Conservation (phyloP, 1,284 basidiomycete genomes). For the Sparassis latifolia region DNA sequence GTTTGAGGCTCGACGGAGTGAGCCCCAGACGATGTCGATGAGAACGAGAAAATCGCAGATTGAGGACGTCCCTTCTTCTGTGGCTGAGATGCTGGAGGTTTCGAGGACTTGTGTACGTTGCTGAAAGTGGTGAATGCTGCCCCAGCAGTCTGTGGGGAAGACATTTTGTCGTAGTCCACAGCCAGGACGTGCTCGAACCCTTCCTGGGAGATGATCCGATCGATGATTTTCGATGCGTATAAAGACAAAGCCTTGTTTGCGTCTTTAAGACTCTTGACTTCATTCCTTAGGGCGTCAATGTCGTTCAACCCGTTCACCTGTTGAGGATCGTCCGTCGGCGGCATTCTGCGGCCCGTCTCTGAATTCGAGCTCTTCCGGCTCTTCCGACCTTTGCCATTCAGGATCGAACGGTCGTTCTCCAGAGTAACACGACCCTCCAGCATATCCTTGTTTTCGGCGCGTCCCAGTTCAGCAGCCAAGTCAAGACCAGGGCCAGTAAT, state of each 20-base stretch:
- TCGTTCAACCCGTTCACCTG: slow-evolving; percentile 34
- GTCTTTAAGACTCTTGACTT: slow-evolving; percentile 88
- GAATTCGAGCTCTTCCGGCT: slow-evolving; percentile 42
- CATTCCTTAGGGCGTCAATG: slow-evolving; percentile 63
- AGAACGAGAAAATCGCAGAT: slow-evolving; percentile 46
- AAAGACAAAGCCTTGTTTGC: slow-evolving; percentile 91
- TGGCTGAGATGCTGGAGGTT: slow-evolving; percentile 23
- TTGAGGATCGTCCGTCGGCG: slow-evolving; percentile 25
- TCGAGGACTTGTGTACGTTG: slow-evolving; percentile 21
- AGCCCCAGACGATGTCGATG: slow-evolving; percentile 33
- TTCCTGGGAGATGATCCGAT: slow-evolving; percentile 89
- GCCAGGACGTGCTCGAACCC: slow-evolving; percentile 93
- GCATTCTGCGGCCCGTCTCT: slow-evolving; percentile 32
- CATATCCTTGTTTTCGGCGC: slow-evolving; percentile 78
- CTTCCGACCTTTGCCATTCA: slow-evolving; percentile 42
- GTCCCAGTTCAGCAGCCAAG: slow-evolving; percentile 84
- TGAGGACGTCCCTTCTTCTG: slow-evolving; percentile 50
- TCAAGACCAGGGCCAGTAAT: slow-evolving; percentile 84
- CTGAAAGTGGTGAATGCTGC: slow-evolving; percentile 23
- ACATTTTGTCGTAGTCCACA: slow-evolving; percentile 72
- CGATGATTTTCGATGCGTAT: slow-evolving; percentile 94
- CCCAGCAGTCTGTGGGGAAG: slow-evolving; percentile 14
- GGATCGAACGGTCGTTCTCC: slow-evolving; percentile 40
- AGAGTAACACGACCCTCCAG: slow-evolving; percentile 49
- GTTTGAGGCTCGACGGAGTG: slow-evolving; percentile 11